A percentile compares a stretch with the other conserved stretches of the same genome.
Evolutionary conservation across 768 basidiomycete genomes (phyloP).

Genomic region (Rhodocollybia butyracea): DNA sequence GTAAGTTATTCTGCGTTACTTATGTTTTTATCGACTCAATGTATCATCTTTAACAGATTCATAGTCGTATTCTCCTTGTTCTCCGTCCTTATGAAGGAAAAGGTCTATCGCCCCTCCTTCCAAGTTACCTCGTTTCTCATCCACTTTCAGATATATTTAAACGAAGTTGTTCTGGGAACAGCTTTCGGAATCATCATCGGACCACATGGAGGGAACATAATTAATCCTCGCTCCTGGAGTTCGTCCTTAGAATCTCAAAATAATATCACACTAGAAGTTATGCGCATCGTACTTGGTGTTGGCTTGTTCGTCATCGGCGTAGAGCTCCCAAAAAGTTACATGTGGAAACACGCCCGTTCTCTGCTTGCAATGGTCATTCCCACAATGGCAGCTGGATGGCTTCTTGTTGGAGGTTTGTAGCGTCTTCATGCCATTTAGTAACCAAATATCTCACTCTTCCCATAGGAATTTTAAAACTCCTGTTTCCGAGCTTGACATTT

Average conservation of each 20-base stretch:
- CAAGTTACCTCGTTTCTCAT: not conserved
- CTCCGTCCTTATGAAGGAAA: constrained; percentile 83
- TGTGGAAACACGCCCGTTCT: constrained; percentile 74
- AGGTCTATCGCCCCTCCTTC: constrained; percentile 33
- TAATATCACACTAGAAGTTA: constrained; percentile 77
- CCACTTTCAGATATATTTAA: constrained; percentile 68
- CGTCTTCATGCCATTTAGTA: not conserved
- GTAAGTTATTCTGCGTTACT: constrained; percentile 8
- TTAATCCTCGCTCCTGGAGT: constrained; percentile 79
- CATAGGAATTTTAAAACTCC: constrained; percentile 57
- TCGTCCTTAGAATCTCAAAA: constrained; percentile 36
- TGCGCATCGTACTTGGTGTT: constrained; percentile 83
- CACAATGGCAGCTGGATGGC: constrained; percentile 85
- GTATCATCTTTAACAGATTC: constrained; percentile 15
- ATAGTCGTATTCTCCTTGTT: constrained; percentile 71
- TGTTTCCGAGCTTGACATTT: constrained; percentile 72
- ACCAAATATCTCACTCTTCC: not conserved
- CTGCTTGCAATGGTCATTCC: constrained; percentile 70
- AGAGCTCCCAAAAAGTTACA: constrained; percentile 84
- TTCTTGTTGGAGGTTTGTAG: constrained; percentile 63
- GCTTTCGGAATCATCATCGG: constrained; percentile 59
- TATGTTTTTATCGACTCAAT: not conserved
- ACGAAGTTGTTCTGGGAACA: constrained; percentile 92
- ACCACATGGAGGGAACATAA: constrained; percentile 66
- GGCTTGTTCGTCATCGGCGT: constrained; percentile 95